phyloP scores from a whole-genome alignment of 768 basidiomycete species.

The Hericium erinaceus region DNA sequence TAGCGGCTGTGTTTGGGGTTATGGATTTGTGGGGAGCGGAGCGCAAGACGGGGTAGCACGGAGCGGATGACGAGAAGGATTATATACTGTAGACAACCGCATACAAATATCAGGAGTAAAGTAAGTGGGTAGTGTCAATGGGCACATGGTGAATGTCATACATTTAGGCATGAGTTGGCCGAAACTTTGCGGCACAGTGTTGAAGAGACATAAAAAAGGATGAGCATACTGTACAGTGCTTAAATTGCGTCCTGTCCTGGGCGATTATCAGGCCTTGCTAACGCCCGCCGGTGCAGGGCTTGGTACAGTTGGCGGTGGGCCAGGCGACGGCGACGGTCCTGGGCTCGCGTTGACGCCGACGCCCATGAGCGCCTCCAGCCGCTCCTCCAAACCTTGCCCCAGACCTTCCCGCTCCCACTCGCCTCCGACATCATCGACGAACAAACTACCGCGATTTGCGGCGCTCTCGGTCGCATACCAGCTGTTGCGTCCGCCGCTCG shows the following conservation, averaged over 20 bases:
- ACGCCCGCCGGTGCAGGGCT: not conserved
- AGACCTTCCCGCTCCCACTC: slow-evolving; percentile 87
- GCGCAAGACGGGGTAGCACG: not conserved
- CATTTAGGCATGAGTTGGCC: not conserved
- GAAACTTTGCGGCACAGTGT: not conserved
- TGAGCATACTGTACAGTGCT: not conserved
- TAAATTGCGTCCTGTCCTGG: not conserved
- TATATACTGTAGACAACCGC: not conserved
- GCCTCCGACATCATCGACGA: slow-evolving; percentile 61
- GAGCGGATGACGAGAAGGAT: not conserved
- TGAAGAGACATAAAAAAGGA: not conserved
- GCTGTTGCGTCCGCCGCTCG: slow-evolving; percentile 18
- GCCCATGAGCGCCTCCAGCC: slow-evolving; percentile 52
- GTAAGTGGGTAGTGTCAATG: not conserved
- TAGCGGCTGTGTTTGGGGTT: slow-evolving; percentile 1
- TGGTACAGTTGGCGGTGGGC: not conserved
- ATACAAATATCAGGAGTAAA: not conserved
- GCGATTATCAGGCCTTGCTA: not conserved
- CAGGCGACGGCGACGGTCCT: not conserved
- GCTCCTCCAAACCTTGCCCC: slow-evolving; percentile 74
- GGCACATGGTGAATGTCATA: not conserved
- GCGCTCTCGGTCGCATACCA: slow-evolving; percentile 13
- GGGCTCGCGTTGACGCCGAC: not conserved
- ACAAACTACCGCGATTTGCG: slow-evolving; percentile 10
- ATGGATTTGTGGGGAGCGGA: not conserved